Conservation (phyloP, 1,284 basidiomycete genomes). For the Ganoderma resinaceum region DNA sequence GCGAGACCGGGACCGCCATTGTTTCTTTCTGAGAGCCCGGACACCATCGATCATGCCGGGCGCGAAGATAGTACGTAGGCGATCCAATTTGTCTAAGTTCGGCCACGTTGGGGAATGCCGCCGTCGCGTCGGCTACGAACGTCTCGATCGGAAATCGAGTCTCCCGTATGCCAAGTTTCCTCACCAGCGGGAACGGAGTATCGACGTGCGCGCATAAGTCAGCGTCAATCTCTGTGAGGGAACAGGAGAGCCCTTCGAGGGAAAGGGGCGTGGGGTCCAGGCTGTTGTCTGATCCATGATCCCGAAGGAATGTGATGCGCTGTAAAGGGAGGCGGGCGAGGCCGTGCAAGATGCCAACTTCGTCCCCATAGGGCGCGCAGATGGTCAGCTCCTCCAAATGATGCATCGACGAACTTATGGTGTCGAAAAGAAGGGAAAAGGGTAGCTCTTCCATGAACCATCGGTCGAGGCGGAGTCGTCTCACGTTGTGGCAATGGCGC, state of each 20-base stretch:
- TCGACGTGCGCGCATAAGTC: not conserved
- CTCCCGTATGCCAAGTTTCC: not conserved
- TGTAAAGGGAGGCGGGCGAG: not conserved
- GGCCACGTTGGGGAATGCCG: not conserved
- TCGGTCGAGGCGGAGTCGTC: constrained; percentile 3
- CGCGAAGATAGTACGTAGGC: too few species aligned
- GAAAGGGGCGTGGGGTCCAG: not conserved
- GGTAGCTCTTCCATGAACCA: not conserved
- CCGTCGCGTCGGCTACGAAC: not conserved
- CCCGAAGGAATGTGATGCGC: not conserved
- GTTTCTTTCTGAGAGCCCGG: not conserved
- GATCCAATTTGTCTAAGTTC: too few species aligned
- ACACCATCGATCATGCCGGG: not conserved
- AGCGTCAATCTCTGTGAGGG: not conserved
- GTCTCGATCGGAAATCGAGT: not conserved
- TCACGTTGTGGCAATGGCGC: not conserved
- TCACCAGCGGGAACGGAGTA: not conserved
- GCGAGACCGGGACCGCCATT: not conserved
- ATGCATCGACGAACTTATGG: not conserved
- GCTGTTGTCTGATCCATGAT: not conserved
- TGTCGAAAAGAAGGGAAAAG: not conserved
- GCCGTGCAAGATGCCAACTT: not conserved
- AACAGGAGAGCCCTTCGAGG: not conserved
- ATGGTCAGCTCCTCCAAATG: not conserved
- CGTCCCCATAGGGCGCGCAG: not conserved